phyloP scores from a whole-genome alignment of 345 rosid genomes.

The Gossypium stocksii region DNA sequence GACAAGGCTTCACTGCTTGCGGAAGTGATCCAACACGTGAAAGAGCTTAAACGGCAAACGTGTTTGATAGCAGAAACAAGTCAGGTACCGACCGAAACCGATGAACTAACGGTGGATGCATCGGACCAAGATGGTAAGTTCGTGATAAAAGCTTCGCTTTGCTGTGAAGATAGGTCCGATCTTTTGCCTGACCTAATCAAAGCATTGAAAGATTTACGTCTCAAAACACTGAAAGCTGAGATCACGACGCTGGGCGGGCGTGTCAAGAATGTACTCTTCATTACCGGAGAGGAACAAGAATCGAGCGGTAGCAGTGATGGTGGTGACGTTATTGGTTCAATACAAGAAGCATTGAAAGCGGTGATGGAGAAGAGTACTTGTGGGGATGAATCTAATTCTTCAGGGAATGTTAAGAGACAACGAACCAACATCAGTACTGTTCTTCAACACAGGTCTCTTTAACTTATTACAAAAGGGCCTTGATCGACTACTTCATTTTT shows the following conservation, averaged over 20 bases:
- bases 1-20: constrained; percentile 97
- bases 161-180: constrained; percentile 91
- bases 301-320: constrained; percentile 29
- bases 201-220: constrained; percentile 68
- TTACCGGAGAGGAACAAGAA: constrained; percentile 69
- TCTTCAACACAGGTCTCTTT: constrained; percentile 66
- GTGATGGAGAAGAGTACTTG: constrained; percentile 74
- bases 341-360: constrained; percentile 85
- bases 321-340: constrained; percentile 45
- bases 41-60: constrained; percentile 81
- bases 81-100: constrained; percentile 74
- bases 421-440: constrained; percentile 54
- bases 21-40: constrained; percentile 97
- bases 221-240: constrained; percentile 86
- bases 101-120: constrained; percentile 80
- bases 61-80: constrained; percentile 75
- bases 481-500: not conserved
- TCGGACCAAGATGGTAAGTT: constrained; percentile 79
- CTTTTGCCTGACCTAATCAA: constrained; percentile 84
- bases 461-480: constrained; percentile 19
- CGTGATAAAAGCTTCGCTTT: constrained; percentile 81
- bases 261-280: constrained; percentile 86
- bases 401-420: constrained; percentile 82
- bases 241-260: constrained; percentile 90
- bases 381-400: constrained; percentile 57